Evolutionary conservation across 148 eudicot genomes (phyloP).

Genomic region (Polygonum maritimum): DNA sequence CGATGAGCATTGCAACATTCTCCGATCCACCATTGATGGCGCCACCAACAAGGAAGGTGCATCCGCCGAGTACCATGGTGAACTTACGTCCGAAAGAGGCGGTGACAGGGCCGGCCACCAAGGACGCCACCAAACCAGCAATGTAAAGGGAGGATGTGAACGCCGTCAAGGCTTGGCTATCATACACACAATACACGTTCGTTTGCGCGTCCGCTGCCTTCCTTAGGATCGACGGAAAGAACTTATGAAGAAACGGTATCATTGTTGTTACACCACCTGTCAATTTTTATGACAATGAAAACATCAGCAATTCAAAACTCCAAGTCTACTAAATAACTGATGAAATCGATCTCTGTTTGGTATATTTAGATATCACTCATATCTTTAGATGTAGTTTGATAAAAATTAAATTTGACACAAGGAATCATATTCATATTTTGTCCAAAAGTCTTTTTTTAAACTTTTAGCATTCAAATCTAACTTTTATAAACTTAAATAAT

Average conservation of each 20-base stretch:
- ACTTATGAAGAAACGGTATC: constrained; percentile 16
- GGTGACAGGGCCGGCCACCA: constrained; percentile 15
- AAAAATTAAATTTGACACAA: no score
- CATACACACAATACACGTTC: constrained; percentile 17
- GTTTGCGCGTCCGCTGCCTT: constrained; percentile 11
- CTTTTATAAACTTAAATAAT: no score
- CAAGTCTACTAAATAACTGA: neutral
- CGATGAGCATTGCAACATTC: constrained; percentile 17
- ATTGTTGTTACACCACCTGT: constrained; percentile 22
- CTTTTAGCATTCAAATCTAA: no score
- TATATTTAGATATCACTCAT: no score
- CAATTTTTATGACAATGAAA: neutral
- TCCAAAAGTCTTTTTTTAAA: no score
- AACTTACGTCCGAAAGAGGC: constrained; percentile 17
- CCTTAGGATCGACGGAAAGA: constrained; percentile 13
- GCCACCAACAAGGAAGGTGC: constrained; percentile 17
- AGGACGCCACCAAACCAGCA: constrained; percentile 11
- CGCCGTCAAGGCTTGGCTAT: constrained; percentile 17
- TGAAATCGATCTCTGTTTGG: no score
- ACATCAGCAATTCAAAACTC: neutral
- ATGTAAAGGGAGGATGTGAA: constrained; percentile 22
- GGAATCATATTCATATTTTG: no score
- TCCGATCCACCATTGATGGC: constrained; percentile 13
- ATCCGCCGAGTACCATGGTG: constrained; percentile 20
- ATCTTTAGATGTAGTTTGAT: no score